Evolutionary conservation across 2,329 filamentous ascomycete species (phyloP).

Genomic region (Scortechinia acanthostroma): DNA sequence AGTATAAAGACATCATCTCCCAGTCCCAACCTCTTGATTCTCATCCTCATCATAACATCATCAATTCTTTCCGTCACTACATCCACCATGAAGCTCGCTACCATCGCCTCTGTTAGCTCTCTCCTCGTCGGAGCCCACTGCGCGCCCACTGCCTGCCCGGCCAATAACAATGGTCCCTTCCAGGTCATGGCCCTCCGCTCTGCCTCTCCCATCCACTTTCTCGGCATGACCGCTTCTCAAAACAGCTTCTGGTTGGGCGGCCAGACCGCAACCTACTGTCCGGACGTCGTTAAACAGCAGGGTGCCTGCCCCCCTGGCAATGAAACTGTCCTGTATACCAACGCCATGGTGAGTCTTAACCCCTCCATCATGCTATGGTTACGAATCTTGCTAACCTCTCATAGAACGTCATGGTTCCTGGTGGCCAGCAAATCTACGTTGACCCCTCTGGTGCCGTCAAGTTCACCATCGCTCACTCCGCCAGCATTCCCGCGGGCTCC

Average conservation of each 20-base stretch:
- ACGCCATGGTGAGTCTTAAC: conserved; percentile 9
- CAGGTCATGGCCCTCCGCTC: background rate
- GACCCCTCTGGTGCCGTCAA: conserved; percentile 40
- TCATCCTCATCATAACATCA: too few species aligned
- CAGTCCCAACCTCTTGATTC: too few species aligned
- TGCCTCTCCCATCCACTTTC: background rate
- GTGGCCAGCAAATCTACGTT: conserved; percentile 56
- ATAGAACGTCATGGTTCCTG: too few species aligned
- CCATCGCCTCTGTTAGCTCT: background rate
- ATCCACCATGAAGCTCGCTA: background rate
- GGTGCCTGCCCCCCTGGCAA: background rate
- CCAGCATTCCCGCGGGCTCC: conserved; percentile 38
- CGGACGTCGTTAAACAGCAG: background rate
- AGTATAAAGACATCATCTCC: too few species aligned
- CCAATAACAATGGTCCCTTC: background rate
- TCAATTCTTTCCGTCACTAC: too few species aligned
- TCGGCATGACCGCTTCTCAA: background rate
- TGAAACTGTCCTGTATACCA: background rate
- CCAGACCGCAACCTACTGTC: background rate
- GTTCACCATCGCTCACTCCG: conserved; percentile 48
- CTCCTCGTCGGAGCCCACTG: background rate
- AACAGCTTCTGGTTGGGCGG: background rate
- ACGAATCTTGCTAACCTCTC: too few species aligned
- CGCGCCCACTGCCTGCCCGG: background rate
- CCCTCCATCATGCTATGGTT: too few species aligned